A percentile compares a stretch with the other conserved stretches of the same genome.
Conservation (phyloP, 345 rosid genomes). For the Eucalyptus shirleyi region DNA sequence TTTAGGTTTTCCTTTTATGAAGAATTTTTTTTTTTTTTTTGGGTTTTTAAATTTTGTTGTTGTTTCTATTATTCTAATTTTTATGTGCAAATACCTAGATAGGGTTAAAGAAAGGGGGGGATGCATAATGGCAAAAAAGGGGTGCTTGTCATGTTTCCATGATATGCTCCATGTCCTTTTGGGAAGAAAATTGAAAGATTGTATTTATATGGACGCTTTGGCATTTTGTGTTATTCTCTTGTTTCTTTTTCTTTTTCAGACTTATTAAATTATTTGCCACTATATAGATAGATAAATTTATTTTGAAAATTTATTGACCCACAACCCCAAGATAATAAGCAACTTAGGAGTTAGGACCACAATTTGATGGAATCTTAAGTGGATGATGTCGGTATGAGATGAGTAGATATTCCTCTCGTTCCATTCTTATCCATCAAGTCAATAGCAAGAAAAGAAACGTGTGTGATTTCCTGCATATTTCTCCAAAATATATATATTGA, state of each 20-base stretch:
- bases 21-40: background rate
- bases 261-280: slow-evolving; percentile 3
- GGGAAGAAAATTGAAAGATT: background rate
- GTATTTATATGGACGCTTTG: background rate
- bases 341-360: background rate
- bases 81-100: background rate
- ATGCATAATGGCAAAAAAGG: background rate
- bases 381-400: background rate
- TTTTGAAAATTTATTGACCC: background rate
- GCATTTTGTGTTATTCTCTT: background rate
- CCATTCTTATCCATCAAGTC: background rate
- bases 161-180: background rate
- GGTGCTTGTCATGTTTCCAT: background rate
- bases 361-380: background rate
- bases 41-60: background rate
- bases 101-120: background rate
- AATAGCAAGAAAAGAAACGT: background rate
- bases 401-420: background rate
- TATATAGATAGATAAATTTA: background rate
- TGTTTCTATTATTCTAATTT: background rate
- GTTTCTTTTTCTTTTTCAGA: background rate
- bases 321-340: background rate
- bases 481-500: background rate
- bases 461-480: background rate
- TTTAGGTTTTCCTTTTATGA: background rate